phyloP scores from a whole-genome alignment of 1,284 basidiomycete species.

The Laetiporus sulphureus region DNA sequence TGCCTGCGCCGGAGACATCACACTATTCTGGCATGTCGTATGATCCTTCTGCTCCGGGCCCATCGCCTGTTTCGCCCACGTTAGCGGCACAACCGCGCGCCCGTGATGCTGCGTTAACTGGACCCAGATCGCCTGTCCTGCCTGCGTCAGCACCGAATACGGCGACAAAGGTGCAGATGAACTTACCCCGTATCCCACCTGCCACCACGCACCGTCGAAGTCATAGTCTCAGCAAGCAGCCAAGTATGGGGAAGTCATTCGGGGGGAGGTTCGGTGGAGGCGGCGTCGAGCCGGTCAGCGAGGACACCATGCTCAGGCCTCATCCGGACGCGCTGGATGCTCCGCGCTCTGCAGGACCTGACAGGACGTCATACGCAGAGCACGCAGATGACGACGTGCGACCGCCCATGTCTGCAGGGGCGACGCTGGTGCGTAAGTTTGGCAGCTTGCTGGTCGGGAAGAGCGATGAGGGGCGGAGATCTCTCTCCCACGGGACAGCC shows the following conservation, averaged over 20 bases:
- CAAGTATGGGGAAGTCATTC: slow-evolving; percentile 38
- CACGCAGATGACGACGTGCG: slow-evolving; percentile 26
- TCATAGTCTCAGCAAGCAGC: slow-evolving; percentile 73
- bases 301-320: slow-evolving; percentile 29
- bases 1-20: slow-evolving; percentile 75
- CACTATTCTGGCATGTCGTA: slow-evolving; percentile 77
- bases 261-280: slow-evolving; percentile 42
- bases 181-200: slow-evolving; percentile 56
- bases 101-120: slow-evolving; percentile 36
- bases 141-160: slow-evolving; percentile 19
- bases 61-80: slow-evolving; percentile 46
- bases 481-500: slow-evolving; percentile 25
- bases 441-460: slow-evolving; percentile 48
- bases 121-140: slow-evolving; percentile 18
- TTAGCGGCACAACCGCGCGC: slow-evolving; percentile 57
- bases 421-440: slow-evolving; percentile 69
- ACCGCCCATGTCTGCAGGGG: slow-evolving; percentile 42
- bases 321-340: slow-evolving; percentile 27
- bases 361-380: slow-evolving; percentile 43
- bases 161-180: slow-evolving; percentile 22
- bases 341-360: slow-evolving; percentile 54
- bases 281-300: slow-evolving; percentile 30
- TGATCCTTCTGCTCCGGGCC: slow-evolving; percentile 43
- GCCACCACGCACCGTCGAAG: slow-evolving; percentile 63
- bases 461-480: slow-evolving; percentile 34